Percentiles rank a stretch among this genome's conserved stretches.
phyloP scores from a whole-genome alignment of 202 grass and related monocot species.

The Dendrocalamus latiflorus region DNA sequence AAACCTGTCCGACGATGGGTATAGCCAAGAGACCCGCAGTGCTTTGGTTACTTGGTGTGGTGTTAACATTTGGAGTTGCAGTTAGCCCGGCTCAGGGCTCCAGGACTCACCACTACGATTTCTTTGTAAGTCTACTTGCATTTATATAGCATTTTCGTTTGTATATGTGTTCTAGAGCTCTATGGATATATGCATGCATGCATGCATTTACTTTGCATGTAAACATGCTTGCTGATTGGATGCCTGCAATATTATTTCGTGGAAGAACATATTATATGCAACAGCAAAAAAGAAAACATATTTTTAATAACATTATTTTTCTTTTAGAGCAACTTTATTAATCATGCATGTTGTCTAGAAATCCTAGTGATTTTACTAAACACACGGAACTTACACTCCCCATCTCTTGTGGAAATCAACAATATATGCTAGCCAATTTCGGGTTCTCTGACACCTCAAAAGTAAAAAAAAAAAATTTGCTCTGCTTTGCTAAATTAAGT shows the following conservation, averaged over 20 bases:
- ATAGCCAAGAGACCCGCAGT: not conserved
- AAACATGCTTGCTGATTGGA: not conserved
- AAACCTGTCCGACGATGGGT: not conserved
- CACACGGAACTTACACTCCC: too few relatives aligned
- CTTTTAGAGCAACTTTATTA: not conserved
- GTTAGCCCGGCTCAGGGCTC: slow-evolving; percentile 1
- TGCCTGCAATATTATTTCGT: not conserved
- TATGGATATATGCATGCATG: not conserved
- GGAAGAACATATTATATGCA: not conserved
- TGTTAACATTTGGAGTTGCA: slow-evolving; percentile 13
- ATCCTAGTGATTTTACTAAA: too few relatives aligned
- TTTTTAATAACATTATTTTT: not conserved
- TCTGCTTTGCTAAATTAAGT: not conserved
- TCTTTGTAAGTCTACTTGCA: slow-evolving; percentile 20
- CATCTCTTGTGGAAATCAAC: too few relatives aligned
- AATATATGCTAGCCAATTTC: too few relatives aligned
- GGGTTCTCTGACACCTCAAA: too few relatives aligned
- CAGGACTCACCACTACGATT: slow-evolving; percentile 35
- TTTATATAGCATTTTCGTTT: not conserved
- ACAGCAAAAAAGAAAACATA: not conserved
- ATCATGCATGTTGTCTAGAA: too few relatives aligned
- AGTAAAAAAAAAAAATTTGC: too few relatives aligned
- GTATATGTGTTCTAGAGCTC: too few relatives aligned
- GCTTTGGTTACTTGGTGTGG: slow-evolving; percentile 33
- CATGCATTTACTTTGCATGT: not conserved